Percentiles rank a stretch among this genome's conserved stretches.
These are phyloP conservation scores for Caryopteris hybrid DNA, from an alignment of 305 asterid species.

Conservation along the genomic window DNA sequence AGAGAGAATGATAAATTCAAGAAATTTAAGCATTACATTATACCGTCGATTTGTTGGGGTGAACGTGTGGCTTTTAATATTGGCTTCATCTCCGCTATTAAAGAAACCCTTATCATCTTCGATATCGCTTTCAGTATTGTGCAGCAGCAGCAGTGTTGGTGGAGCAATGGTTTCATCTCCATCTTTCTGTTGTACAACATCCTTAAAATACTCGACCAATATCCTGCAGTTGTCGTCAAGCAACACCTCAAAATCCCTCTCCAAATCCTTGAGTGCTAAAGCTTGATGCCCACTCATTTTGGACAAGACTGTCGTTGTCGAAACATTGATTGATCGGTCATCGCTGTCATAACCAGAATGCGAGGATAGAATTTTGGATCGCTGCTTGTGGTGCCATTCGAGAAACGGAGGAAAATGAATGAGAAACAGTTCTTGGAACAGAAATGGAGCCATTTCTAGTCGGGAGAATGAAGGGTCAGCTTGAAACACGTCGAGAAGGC, in stretches of 20 bases:
- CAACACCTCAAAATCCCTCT: constrained; percentile 53
- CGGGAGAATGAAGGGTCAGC: constrained; percentile 47
- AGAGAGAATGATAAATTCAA: neutral
- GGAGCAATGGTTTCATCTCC: constrained; percentile 24
- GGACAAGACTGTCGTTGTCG: constrained; percentile 36
- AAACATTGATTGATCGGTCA: no score
- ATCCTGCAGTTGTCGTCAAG: constrained; percentile 58
- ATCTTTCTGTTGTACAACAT: constrained; percentile 30
- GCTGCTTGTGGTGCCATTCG: constrained; percentile 48
- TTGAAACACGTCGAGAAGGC: constrained; percentile 41
- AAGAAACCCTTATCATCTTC: constrained; percentile 4
- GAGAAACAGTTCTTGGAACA: constrained; percentile 66
- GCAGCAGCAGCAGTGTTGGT: constrained; percentile 34
- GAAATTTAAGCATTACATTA: constrained; percentile 55
- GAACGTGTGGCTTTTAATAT: constrained; percentile 28
- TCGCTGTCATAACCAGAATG: no score
- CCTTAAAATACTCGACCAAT: constrained; percentile 45
- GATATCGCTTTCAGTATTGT: constrained; percentile 5
- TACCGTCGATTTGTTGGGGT: constrained; percentile 62
- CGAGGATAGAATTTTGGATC: constrained; percentile 31
- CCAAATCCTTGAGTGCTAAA: constrained; percentile 46
- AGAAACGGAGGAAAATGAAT: constrained; percentile 41
- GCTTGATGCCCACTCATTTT: constrained; percentile 54
- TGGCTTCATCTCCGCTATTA: constrained; percentile 14
- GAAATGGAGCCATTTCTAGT: constrained; percentile 48